Evolutionary conservation across 345 rosid genomes (phyloP).

Genomic region (Melaleuca quinquenervia): DNA sequence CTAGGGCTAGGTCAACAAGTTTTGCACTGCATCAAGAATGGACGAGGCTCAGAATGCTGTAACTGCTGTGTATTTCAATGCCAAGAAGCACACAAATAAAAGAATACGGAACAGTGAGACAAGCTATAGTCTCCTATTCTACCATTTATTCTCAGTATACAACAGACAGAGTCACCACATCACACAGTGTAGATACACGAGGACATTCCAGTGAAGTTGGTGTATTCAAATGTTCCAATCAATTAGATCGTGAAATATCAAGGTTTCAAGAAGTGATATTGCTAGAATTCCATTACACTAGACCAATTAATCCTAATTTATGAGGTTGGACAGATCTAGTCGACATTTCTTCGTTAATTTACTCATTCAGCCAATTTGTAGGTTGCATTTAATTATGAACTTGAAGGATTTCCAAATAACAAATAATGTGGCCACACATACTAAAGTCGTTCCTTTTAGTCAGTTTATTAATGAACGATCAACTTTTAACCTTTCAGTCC

Average conservation of each 20-base stretch:
- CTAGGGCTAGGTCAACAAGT: constrained; percentile 89
- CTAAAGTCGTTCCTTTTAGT: background rate
- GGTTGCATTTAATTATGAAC: background rate
- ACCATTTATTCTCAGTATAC: background rate
- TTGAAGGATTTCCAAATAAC: background rate
- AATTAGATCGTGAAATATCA: background rate
- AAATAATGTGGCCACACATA: background rate
- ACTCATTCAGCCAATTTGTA: background rate
- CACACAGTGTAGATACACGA: background rate
- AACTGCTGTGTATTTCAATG: background rate
- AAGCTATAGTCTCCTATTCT: background rate
- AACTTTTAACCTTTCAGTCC: background rate
- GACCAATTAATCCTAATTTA: background rate
- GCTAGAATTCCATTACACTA: background rate
- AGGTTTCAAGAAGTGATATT: background rate
- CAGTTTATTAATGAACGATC: background rate
- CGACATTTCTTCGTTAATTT: background rate
- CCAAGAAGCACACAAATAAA: background rate
- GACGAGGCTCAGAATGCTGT: background rate
- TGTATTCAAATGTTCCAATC: background rate
- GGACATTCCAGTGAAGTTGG: background rate
- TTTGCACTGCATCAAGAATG: constrained; percentile 46
- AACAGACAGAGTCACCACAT: background rate
- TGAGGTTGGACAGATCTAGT: background rate
- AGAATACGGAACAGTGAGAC: background rate